phyloP scores from a whole-genome alignment of 148 eudicot species.

The Vaccinium myrtillus region DNA sequence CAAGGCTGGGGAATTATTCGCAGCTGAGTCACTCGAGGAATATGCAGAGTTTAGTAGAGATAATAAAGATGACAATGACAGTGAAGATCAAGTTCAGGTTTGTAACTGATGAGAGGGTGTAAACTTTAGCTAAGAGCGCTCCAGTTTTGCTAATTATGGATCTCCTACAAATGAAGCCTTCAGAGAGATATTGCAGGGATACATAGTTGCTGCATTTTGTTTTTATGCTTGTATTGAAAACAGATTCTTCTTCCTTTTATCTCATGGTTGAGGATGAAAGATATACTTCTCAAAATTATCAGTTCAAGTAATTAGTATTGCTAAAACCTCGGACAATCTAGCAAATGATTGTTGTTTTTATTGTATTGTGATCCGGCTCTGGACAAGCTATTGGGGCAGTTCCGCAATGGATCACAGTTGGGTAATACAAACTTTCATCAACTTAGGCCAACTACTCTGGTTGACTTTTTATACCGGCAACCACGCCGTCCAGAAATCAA shows the following conservation, averaged over 20 bases:
- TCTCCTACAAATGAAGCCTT: background rate
- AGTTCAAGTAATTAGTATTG: background rate
- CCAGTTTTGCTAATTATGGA: background rate
- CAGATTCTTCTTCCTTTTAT: background rate
- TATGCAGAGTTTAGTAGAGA: conserved; percentile 49
- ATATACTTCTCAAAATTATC: background rate
- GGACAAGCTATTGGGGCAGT: background rate
- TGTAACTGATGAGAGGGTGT: conserved; percentile 23
- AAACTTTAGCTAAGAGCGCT: background rate
- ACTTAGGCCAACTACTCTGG: background rate
- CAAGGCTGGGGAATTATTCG: conserved; percentile 61
- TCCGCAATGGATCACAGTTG: background rate
- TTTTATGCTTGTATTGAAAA: background rate
- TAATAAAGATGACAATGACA: conserved; percentile 35
- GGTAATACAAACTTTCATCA: background rate
- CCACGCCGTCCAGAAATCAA: background rate
- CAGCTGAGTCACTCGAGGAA: conserved; percentile 56
- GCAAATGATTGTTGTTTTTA: background rate
- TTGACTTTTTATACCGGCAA: background rate
- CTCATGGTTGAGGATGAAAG: background rate
- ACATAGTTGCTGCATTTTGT: background rate
- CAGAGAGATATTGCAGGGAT: background rate
- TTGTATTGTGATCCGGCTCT: background rate
- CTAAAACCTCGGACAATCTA: background rate
- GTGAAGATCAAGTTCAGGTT: conserved; percentile 26